Conservation (phyloP, 2,329 filamentous ascomycete genomes). For the Pseudocercospora fijiensis region DNA sequence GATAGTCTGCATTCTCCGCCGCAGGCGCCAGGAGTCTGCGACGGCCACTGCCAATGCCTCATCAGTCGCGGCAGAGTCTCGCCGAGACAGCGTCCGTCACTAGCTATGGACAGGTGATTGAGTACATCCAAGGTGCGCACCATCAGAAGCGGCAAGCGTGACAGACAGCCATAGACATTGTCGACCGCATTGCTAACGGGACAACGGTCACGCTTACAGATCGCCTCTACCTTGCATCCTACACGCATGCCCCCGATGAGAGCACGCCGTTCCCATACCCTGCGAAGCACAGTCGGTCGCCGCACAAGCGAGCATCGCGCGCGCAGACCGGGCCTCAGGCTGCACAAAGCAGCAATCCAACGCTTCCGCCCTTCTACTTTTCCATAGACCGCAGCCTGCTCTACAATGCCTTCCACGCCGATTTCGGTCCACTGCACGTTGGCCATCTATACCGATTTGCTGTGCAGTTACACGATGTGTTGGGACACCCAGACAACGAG, state of each 20-base stretch:
- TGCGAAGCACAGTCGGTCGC: constrained; percentile 59
- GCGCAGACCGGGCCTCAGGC: constrained; percentile 59
- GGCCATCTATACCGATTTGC: constrained; percentile 96
- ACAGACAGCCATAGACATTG: constrained; percentile 21
- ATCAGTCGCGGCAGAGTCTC: constrained; percentile 28
- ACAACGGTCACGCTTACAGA: constrained; percentile 57
- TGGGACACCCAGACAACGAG: constrained; percentile 87
- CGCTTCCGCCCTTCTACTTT: constrained; percentile 83
- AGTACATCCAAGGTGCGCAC: constrained; percentile 83
- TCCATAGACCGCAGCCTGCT: constrained; percentile 79
- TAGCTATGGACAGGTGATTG: constrained; percentile 84
- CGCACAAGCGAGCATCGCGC: constrained; percentile 72
- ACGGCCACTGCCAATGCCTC: constrained; percentile 32
- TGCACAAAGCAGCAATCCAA: constrained; percentile 41
- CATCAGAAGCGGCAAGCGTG: background rate
- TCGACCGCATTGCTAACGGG: constrained; percentile 31
- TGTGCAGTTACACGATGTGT: constrained; percentile 90
- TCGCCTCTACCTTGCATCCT: constrained; percentile 91
- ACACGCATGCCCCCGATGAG: constrained; percentile 75
- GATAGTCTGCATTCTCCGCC: background rate
- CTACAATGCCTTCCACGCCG: constrained; percentile 98
- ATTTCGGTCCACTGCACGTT: constrained; percentile 96
- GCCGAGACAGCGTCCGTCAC: constrained; percentile 38
- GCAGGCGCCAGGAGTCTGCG: constrained; percentile 9
- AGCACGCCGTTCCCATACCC: constrained; percentile 86